These are phyloP conservation scores for Metschnikowia gelsemii DNA, from an alignment of 805 yeast genomes.

Conservation along the genomic window DNA sequence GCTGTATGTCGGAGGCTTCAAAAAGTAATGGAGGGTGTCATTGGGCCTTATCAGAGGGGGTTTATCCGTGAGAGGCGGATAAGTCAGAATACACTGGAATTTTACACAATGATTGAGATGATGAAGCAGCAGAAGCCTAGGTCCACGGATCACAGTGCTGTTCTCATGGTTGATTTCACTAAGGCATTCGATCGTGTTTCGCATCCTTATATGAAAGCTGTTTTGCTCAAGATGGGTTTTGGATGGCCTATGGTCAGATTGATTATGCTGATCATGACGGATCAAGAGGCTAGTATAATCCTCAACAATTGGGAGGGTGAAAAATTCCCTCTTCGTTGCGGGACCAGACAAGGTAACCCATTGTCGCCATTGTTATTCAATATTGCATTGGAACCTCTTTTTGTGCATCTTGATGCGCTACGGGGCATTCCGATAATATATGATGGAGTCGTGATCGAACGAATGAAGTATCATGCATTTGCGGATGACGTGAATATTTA, in stretches of 20 bases:
- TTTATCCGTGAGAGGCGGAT: conserved; percentile 4
- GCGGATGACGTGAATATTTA: too few species aligned
- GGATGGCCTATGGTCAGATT: too few species aligned
- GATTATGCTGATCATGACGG: too few species aligned
- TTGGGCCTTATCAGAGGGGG: conserved; percentile 7
- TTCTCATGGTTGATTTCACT: conserved; percentile 5
- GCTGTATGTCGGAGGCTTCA: conserved; percentile 4
- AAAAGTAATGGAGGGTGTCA: not conserved
- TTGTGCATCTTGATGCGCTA: not conserved
- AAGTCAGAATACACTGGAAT: conserved; percentile 3
- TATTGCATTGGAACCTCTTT: conserved; percentile 8
- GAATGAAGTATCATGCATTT: too few species aligned
- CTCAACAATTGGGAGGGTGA: conserved; percentile 4
- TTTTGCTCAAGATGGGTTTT: conserved; percentile 1
- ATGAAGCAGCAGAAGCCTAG: not conserved
- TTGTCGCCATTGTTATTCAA: conserved; percentile 5
- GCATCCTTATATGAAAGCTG: conserved; percentile 1
- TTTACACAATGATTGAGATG: too few species aligned
- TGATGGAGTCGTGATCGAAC: too few species aligned
- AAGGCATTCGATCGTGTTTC: conserved; percentile 5
- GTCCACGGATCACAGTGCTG: not conserved
- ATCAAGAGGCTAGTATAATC: conserved; percentile 3
- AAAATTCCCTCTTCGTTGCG: conserved; percentile 3
- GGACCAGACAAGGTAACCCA: conserved; percentile 11
- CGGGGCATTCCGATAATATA: conserved; percentile 1